These are phyloP conservation scores for Aspergillus indologenus DNA, from an alignment of 495 filamentous ascomycete species.

Conservation along the genomic window DNA sequence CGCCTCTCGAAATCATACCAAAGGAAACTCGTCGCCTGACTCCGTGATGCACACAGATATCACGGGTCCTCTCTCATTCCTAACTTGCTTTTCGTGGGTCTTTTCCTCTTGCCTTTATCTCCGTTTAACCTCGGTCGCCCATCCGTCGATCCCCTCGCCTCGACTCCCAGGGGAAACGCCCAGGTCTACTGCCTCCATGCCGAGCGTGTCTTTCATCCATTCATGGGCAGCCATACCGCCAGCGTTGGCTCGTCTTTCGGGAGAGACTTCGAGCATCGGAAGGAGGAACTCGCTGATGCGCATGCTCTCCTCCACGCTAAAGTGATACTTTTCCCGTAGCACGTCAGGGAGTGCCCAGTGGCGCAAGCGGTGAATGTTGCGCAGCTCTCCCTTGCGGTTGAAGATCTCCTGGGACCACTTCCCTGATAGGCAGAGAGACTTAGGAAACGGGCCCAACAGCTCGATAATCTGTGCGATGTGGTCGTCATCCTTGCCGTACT, in stretches of 20 bases:
- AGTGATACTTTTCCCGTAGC: conserved; percentile 95
- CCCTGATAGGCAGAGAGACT: conserved; percentile 81
- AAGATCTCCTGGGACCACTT: conserved; percentile 99
- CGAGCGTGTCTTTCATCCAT: conserved; percentile 78
- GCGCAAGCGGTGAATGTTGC: conserved; percentile 94
- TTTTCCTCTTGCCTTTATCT: conserved; percentile 40
- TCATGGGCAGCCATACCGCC: conserved; percentile 85
- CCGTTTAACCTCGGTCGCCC: conserved; percentile 88
- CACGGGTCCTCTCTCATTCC: background rate
- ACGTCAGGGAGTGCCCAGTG: conserved; percentile 97
- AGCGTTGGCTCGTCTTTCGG: conserved; percentile 86
- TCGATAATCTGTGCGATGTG: conserved; percentile 99
- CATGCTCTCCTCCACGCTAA: conserved; percentile 70
- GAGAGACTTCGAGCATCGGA: conserved; percentile 88
- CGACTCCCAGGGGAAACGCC: conserved; percentile 71
- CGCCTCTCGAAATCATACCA: conserved; percentile 10
- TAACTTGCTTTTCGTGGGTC: background rate
- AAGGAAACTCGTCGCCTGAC: conserved; percentile 19
- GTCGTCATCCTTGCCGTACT: conserved; percentile 99
- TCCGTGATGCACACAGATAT: conserved; percentile 3
- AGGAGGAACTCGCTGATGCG: conserved; percentile 81
- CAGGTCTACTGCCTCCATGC: conserved; percentile 79
- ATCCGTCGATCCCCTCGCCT: conserved; percentile 94
- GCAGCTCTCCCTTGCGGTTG: conserved; percentile 93
- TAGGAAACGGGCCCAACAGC: conserved; percentile 89